phyloP scores from a whole-genome alignment of 345 rosid genomes.

The Streptanthus diversifolius region DNA sequence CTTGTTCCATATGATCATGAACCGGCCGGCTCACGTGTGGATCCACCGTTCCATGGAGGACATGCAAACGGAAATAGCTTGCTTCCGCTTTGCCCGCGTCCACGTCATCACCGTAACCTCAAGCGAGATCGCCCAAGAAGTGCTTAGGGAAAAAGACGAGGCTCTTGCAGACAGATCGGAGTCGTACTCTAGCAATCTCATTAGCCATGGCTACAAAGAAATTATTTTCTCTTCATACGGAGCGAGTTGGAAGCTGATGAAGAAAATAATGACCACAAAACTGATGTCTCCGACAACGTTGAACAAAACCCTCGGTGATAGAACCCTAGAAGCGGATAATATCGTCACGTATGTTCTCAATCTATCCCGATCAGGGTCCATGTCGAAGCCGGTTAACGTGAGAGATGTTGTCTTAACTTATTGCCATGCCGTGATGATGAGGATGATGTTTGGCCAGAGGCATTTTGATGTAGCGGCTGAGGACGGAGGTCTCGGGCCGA shows the following conservation, averaged over 20 bases:
- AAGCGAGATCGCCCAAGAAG: conserved; percentile 28
- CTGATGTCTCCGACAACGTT: conserved; percentile 6
- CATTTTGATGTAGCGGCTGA: conserved; percentile 17
- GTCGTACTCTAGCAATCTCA: neutral
- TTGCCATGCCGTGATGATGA: conserved; percentile 25
- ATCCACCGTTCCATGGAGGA: conserved; percentile 19
- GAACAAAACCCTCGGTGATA: neutral
- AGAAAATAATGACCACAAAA: conserved; percentile 22
- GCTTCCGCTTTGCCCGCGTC: conserved; percentile 2
- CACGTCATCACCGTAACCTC: conserved; percentile 18
- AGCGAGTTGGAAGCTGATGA: conserved; percentile 24
- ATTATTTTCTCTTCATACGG: neutral
- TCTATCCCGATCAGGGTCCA: neutral
- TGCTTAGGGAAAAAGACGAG: conserved; percentile 28
- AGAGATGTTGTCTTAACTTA: conserved; percentile 8
- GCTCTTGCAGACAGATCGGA: conserved; percentile 20
- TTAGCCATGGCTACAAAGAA: conserved; percentile 27
- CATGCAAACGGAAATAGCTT: conserved; percentile 18
- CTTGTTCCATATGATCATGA: neutral
- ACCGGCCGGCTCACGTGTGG: conserved; percentile 8
- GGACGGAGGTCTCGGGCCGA: conserved; percentile 26
- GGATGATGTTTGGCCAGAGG: conserved; percentile 34
- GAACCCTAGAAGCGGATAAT: conserved; percentile 30
- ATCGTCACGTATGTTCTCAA: conserved; percentile 17
- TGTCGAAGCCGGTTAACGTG: neutral